Base-by-base conservation (phyloP, 192 early-diverging fungal genomes). In the Gaertneriomyces semiglobifer region DNA sequence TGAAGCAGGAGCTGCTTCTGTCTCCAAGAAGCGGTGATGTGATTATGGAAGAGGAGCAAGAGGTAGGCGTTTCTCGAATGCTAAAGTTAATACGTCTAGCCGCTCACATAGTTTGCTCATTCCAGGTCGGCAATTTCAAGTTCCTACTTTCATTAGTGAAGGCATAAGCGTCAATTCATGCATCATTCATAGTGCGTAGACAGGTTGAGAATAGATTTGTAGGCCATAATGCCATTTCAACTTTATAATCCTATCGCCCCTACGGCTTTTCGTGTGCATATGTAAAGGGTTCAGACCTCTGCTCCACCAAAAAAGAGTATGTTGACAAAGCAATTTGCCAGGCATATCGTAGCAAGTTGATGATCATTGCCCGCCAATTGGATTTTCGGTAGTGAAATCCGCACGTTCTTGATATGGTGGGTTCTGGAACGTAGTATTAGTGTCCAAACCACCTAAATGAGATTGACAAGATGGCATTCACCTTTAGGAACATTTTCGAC, bases 21-120 rank as follows among this genome's bases (percentile, higher is more conserved):
- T 63, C 77, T 58, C 62, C 71, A 1, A 69, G 66, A 68, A 69
- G 64, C 5, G 60, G 48, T 5, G 79, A 73, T 25, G 80, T 83
- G 41, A 77, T 94, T 51, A 82, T 92, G 54, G 88, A 94, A 75
- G 90, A 91, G 72, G 89, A 92, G 65, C 92, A 93, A 74, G 92
- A 92, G 66, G 86, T 86, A 62, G 43, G 55, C 6, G 7, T 3
- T 1, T 11, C 25, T 42, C 11, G 38, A 9, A 7, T 65, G 39
- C 18, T n/a, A 12, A 50, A n/a, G 18, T 50, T 0, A 18, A n/a
- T 50, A n/a, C 12, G 48, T 50, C 48, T 50, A 50, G 48, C 18
- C 48, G 12, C 11, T 18, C 48, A n/a, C 18, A 50, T 18, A n/a
- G 0, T n/a, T 12, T 18, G 18, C 11, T 3, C 48, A 50, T 50